Evolutionary conservation across 345 rosid genomes (phyloP), one percentile per base, ranked within the genome.

Genomic region (Litchi chinensis): DNA sequence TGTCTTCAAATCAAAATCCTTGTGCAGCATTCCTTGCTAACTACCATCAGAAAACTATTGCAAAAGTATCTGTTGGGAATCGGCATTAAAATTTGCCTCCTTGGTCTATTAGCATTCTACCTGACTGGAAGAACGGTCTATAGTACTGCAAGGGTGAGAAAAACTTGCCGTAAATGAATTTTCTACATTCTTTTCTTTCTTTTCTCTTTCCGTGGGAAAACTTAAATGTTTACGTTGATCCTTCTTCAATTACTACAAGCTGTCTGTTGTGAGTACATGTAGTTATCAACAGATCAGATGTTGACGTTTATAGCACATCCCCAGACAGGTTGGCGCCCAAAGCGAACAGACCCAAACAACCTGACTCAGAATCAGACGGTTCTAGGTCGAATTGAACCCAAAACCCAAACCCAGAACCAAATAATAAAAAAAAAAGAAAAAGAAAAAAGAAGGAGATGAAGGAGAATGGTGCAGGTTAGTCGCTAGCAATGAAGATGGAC

Each of bases 51-150:
- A 84, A 70, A 75, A 85, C 97, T 70, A 89, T 78, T 52, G 90
- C 97, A 12, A 94, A 84, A 82, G 98, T 97, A 75, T 74, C 96
- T 62, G 94, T 92, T 43, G 78, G 93, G 69, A 87, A 81, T 80
- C 89, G 75, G 89, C 98, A 94, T 84, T 94, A 93, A 83, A 91
- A 94, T 82, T 85, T 97, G 62, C 99, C 99, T 81, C 98, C 99
- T 7, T 97, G 99, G 99, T 94, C 99, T 79, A 87, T 97, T 72
- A 97, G 99, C 87, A 92, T 97, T 82, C 98, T 97, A 70, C 98
- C 98, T 11, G 98, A 94, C 87, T 94, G 98, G 93, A 92, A 93
- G 91, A 94, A 93, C 86, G 94, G 97, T 88, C 46, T 97, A 94
- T 88, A 94, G 94, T 89, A 97, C 99, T 68, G 99, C 98, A 80